phyloP scores from a whole-genome alignment of 805 yeast genomes.

The Sugiyamaella chiloensis region DNA sequence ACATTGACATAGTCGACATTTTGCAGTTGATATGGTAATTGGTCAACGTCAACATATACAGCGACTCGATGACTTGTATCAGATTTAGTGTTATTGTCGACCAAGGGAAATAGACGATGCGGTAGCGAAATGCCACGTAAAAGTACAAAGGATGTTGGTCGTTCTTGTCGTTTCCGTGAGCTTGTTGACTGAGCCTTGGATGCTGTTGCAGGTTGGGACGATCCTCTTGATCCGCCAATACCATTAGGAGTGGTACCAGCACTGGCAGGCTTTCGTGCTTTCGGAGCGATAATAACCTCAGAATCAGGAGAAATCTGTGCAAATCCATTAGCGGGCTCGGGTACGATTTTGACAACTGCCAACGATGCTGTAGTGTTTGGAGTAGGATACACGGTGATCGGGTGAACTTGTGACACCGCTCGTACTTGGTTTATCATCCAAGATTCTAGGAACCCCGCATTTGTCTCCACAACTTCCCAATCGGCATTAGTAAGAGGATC shows the following conservation, averaged over 20 bases:
- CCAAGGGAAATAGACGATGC: constrained; percentile 38
- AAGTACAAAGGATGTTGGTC: constrained; percentile 34
- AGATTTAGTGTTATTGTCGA: constrained; percentile 17
- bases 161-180: constrained; percentile 13
- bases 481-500: constrained; percentile 78
- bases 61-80: constrained; percentile 33
- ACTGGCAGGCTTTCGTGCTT: constrained; percentile 28
- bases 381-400: constrained; percentile 67
- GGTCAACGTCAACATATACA: constrained; percentile 46
- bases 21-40: constrained; percentile 36
- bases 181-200: constrained; percentile 6
- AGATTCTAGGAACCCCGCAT: constrained; percentile 73
- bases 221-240: background rate
- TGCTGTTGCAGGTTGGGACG: background rate
- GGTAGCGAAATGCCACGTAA: constrained; percentile 58
- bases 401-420: constrained; percentile 59
- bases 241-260: background rate
- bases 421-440: constrained; percentile 76
- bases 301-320: constrained; percentile 61
- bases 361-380: constrained; percentile 59
- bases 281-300: constrained; percentile 78
- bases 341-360: constrained; percentile 47
- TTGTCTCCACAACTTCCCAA: constrained; percentile 87
- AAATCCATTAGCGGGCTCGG: constrained; percentile 34
- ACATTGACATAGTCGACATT: constrained; percentile 33